Evolutionary conservation across 352 stramenopile species (phyloP), one percentile per base, ranked within the genome.

Genomic region (Globisporangium viniferum): DNA sequence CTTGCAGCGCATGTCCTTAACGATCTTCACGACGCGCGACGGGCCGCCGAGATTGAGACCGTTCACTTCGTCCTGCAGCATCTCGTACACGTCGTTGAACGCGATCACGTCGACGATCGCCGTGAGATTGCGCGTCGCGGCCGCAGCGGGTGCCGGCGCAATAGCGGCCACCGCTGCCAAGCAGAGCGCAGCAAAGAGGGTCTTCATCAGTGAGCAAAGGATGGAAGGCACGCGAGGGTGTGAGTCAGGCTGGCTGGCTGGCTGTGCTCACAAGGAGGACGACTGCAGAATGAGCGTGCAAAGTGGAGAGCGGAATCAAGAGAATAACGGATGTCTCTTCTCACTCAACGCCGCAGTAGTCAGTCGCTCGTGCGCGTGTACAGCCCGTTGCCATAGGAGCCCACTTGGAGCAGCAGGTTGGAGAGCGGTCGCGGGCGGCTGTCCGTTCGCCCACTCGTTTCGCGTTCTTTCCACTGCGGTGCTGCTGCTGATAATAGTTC

Each of bases 31-130:
- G 41, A 94, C 82, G 14, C 81, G 84, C 20, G 83, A 93, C 5
- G 83, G 85, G 18, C 85, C 83, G 49, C 85, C 83, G 27, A 89
- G 62, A 20, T 84, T 81, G n/a, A 93, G 59, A 1, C 79, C 83
- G 46, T 81, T 76, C 10, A 90, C 83, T 0, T 55, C 66, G 67
- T 89, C 81, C 62, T 82, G 82, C 46, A 82, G 71, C 79, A 93
- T 78, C 64, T 93, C 86, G 76, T 93, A 93, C 2, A 93, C 86
- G 62, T 92, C 86, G 53, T 90, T 90, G 75, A 90, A 93, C 39
- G 86, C 81, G 58, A 93, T 54, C 35, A 93, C 73, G 64, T 93
- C 83, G 66, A 93, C 67, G 18, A 72, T 74, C 27, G 82, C 83
- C 0, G 77, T 82, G 41, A 77, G 29, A 24, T 74, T 78, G 62